A percentile compares a stretch with the other conserved stretches of the same genome.
phyloP scores from a whole-genome alignment of 1,139 yeast genomes.

The Saccharomyces pastorianus region DNA sequence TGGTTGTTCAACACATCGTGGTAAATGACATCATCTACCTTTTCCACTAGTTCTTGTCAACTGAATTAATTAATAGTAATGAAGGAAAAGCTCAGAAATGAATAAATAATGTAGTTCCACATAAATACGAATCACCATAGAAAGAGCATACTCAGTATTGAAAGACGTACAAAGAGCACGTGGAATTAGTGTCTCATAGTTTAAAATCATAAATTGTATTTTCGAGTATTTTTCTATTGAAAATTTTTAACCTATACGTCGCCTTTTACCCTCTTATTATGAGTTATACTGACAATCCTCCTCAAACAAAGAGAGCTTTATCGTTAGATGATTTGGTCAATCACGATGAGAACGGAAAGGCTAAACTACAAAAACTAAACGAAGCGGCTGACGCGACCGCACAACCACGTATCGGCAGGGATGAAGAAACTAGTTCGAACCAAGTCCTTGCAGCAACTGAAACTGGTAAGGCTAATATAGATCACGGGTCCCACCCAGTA shows the following conservation, averaged over 20 bases:
- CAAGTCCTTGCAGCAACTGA: not conserved
- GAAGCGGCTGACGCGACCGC: constrained; percentile 6
- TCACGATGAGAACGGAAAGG: constrained; percentile 26
- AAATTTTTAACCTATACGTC: not conserved
- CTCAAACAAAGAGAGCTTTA: constrained; percentile 23
- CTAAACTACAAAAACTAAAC: constrained; percentile 12
- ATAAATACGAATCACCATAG: not conserved
- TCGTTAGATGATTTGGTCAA: constrained; percentile 31
- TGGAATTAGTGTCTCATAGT: not conserved
- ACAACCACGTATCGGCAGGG: not conserved
- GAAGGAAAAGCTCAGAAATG: not conserved
- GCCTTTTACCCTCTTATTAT: not conserved
- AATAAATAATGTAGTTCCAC: not conserved
- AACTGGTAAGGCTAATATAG: not conserved
- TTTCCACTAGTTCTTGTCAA: not conserved
- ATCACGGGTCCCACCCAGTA: not conserved
- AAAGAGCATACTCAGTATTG: not conserved
- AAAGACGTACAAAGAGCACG: not conserved
- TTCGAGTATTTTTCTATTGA: not conserved
- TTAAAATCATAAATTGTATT: not conserved
- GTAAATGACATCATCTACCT: not conserved
- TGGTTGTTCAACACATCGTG: not conserved
- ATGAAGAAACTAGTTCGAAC: constrained; percentile 2
- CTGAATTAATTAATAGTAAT: not conserved
- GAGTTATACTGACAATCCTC: constrained; percentile 10